Evolutionary conservation across 805 yeast species (phyloP).

Genomic region (Metschnikowia amazonensis): DNA sequence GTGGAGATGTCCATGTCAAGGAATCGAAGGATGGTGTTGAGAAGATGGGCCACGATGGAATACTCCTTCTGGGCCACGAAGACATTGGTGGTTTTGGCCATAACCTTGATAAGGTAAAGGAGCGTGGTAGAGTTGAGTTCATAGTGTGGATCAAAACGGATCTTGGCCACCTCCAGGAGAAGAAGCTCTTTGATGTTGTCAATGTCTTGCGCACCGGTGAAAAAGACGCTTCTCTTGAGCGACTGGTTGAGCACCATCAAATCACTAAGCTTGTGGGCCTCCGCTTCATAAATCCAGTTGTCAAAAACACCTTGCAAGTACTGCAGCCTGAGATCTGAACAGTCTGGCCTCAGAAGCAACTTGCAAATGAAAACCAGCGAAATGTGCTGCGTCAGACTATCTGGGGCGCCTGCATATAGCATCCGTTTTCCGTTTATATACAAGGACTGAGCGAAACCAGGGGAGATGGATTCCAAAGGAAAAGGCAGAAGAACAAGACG

Average conservation of each 20-base stretch:
- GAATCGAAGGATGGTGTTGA: conserved; percentile 36
- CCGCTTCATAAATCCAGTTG: conserved; percentile 18
- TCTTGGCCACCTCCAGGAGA: conserved; percentile 6
- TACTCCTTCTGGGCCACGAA: conserved; percentile 25
- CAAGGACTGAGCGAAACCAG: conserved; percentile 31
- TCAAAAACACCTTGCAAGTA: conserved; percentile 15
- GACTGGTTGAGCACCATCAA: conserved; percentile 40
- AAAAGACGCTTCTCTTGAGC: conserved; percentile 20
- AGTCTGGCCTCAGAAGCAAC: conserved; percentile 49
- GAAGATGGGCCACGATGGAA: conserved; percentile 43
- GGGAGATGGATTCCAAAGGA: conserved; percentile 41
- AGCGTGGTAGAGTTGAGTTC: conserved; percentile 18
- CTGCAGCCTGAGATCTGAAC: conserved; percentile 20
- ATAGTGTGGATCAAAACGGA: neutral
- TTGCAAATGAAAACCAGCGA: conserved; percentile 52
- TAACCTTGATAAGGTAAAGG: conserved; percentile 31
- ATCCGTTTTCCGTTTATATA: conserved; percentile 30
- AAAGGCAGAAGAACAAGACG: conserved; percentile 75
- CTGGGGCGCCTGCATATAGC: conserved; percentile 25
- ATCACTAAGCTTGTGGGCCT: conserved; percentile 30
- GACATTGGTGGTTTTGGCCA: conserved; percentile 26
- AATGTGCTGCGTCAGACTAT: conserved; percentile 56
- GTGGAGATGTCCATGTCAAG: conserved; percentile 48
- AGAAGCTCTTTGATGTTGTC: conserved; percentile 6
- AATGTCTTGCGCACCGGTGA: conserved; percentile 8